A percentile compares a stretch with the other conserved stretches of the same genome.
These are phyloP conservation scores for Mortierella sp. DNA, from an alignment of 371 early-diverging fungal genomes.

Conservation along the genomic window DNA sequence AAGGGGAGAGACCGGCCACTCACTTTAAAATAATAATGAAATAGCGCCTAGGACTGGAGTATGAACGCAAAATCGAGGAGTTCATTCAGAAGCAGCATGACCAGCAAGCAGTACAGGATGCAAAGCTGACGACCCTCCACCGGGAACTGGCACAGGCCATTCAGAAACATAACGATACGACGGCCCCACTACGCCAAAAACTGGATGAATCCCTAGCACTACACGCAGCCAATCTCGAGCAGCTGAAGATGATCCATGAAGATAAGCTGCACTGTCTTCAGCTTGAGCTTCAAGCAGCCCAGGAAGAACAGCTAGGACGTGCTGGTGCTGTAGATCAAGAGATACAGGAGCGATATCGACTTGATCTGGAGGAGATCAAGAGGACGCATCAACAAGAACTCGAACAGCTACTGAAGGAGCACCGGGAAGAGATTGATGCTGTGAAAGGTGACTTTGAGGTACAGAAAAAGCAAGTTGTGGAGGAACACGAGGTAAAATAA, in stretches of 20 bases:
- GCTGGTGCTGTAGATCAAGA: background rate
- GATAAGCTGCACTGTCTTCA: slow-evolving; percentile 40
- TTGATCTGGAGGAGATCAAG: slow-evolving; percentile 29
- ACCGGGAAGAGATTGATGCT: slow-evolving; percentile 16
- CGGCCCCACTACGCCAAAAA: slow-evolving; percentile 17
- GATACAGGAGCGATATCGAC: slow-evolving; percentile 12
- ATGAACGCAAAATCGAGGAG: slow-evolving; percentile 21
- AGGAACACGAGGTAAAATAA: slow-evolving; percentile 35
- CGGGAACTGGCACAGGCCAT: slow-evolving; percentile 13
- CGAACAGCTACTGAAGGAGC: slow-evolving; percentile 10
- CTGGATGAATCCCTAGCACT: slow-evolving; percentile 25
- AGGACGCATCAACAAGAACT: slow-evolving; percentile 18
- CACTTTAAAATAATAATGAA: background rate
- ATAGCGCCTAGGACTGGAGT: slow-evolving; percentile 25
- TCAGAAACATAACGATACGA: slow-evolving; percentile 18
- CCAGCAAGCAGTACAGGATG: slow-evolving; percentile 14
- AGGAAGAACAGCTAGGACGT: slow-evolving; percentile 13
- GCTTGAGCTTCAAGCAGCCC: slow-evolving; percentile 22
- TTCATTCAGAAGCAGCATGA: slow-evolving; percentile 9
- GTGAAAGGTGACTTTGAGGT: slow-evolving; percentile 11
- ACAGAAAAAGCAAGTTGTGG: slow-evolving; percentile 9
- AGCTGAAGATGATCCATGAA: slow-evolving; percentile 46
- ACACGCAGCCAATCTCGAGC: slow-evolving; percentile 29
- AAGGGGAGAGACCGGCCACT: background rate
- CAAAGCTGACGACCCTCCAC: slow-evolving; percentile 9